These are phyloP conservation scores for Dioscorea dumetorum DNA, from an alignment of 106 monocot genomes.

Conservation along the genomic window DNA sequence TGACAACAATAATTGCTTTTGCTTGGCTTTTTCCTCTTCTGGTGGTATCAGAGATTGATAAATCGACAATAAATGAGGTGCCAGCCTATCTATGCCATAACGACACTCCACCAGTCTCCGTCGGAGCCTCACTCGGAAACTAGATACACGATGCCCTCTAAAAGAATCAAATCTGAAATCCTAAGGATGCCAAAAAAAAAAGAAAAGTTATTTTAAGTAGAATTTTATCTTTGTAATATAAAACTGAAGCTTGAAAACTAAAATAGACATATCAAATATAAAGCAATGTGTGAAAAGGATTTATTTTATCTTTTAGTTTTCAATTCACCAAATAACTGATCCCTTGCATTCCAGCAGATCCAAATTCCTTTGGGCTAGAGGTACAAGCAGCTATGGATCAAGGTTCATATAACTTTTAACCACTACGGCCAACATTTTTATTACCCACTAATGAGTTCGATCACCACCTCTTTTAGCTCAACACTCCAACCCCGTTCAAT, in stretches of 20 bases:
- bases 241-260: neutral
- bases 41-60: slow-evolving; percentile 72
- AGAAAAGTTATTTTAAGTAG: neutral
- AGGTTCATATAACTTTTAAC: too few species aligned
- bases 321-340: too few species aligned
- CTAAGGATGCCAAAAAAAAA: slow-evolving; percentile 22
- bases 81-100: slow-evolving; percentile 46
- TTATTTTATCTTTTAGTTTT: neutral
- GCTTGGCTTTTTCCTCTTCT: slow-evolving; percentile 74
- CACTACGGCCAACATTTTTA: too few species aligned
- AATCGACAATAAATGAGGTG: slow-evolving; percentile 56
- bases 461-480: too few species aligned
- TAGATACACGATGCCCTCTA: slow-evolving; percentile 74
- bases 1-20: slow-evolving; percentile 49
- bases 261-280: neutral
- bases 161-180: slow-evolving; percentile 64
- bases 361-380: too few species aligned
- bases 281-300: neutral
- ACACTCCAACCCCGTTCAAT: too few species aligned
- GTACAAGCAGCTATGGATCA: too few species aligned
- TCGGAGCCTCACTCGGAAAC: slow-evolving; percentile 59
- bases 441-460: too few species aligned
- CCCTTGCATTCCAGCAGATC: too few species aligned
- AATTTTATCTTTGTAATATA: neutral
- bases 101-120: slow-evolving; percentile 50